Percentiles rank a stretch among this genome's conserved stretches.
Conservation (phyloP, 2,329 filamentous ascomycete genomes). For the Ophiognomonia clavigignenti-juglandacearum region DNA sequence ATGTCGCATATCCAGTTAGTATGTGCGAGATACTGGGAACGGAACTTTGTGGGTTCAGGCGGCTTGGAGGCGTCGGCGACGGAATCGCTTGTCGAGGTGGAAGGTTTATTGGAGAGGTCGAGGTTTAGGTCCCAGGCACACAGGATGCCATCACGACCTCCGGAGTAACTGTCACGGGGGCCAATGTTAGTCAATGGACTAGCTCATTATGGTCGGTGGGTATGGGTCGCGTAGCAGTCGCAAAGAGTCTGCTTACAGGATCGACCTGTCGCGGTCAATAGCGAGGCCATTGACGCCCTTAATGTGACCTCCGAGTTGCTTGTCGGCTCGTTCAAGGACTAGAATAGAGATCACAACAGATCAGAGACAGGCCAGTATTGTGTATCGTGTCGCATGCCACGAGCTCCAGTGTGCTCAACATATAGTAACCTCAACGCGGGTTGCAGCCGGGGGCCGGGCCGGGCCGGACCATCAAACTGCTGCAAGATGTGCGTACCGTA, state of each 20-base stretch:
- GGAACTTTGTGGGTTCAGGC: conserved; percentile 51
- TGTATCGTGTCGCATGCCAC: too few species aligned
- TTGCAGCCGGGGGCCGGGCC: too few species aligned
- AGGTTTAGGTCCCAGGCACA: conserved; percentile 92
- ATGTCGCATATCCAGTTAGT: conserved; percentile 98
- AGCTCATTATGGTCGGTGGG: background rate
- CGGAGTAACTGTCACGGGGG: conserved; percentile 74
- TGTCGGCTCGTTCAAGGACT: conserved; percentile 57
- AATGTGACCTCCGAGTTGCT: conserved; percentile 71
- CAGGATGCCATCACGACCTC: conserved; percentile 88
- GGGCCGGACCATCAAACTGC: too few species aligned
- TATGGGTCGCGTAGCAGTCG: too few species aligned
- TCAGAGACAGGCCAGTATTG: too few species aligned
- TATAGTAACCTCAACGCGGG: too few species aligned
- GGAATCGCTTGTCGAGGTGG: conserved; percentile 20
- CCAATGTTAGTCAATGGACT: too few species aligned
- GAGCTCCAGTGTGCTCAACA: too few species aligned
- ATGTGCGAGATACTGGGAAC: conserved; percentile 65
- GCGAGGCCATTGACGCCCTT: conserved; percentile 93
- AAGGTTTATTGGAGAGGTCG: conserved; percentile 42
- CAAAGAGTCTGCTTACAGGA: conserved; percentile 61
- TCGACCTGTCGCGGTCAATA: conserved; percentile 75
- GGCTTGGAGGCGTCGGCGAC: conserved; percentile 29
- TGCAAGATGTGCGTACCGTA: too few species aligned
- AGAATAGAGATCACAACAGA: conserved; percentile 3